These are phyloP conservation scores for Psidium guajava DNA, from an alignment of 345 rosid genomes.

Conservation along the genomic window DNA sequence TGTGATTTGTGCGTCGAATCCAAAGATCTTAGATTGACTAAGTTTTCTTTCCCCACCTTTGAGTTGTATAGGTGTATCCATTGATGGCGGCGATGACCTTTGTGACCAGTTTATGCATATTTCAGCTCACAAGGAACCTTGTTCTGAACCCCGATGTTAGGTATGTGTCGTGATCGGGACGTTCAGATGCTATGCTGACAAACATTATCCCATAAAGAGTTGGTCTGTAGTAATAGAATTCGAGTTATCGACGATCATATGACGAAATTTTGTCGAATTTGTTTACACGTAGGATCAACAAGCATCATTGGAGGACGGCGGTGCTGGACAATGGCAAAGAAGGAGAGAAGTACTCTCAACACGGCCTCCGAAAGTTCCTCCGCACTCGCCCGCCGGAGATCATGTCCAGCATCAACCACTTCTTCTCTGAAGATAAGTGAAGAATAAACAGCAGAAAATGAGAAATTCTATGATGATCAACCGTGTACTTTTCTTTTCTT, in stretches of 20 bases:
- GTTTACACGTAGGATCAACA: constrained; percentile 31
- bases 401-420: constrained; percentile 66
- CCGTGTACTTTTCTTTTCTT: neutral
- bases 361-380: constrained; percentile 54
- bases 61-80: constrained; percentile 41
- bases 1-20: too few species aligned
- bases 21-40: neutral
- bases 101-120: constrained; percentile 44
- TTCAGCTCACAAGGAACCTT: constrained; percentile 58
- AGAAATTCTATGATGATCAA: neutral
- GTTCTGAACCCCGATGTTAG: constrained; percentile 62
- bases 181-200: neutral
- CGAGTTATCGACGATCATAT: neutral
- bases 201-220: neutral
- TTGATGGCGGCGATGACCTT: constrained; percentile 67
- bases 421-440: constrained; percentile 38
- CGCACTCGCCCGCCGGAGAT: constrained; percentile 61
- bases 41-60: neutral
- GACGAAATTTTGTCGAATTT: neutral
- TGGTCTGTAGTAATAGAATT: neutral
- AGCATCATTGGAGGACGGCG: constrained; percentile 27
- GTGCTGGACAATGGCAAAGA: constrained; percentile 58
- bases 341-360: constrained; percentile 64
- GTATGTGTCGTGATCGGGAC: constrained; percentile 1
- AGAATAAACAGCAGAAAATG: neutral